Percentiles rank a stretch among this genome's conserved stretches.
Evolutionary conservation across 1,284 basidiomycete genomes (phyloP).

Genomic region (Neotropicomus parvogracilis): DNA sequence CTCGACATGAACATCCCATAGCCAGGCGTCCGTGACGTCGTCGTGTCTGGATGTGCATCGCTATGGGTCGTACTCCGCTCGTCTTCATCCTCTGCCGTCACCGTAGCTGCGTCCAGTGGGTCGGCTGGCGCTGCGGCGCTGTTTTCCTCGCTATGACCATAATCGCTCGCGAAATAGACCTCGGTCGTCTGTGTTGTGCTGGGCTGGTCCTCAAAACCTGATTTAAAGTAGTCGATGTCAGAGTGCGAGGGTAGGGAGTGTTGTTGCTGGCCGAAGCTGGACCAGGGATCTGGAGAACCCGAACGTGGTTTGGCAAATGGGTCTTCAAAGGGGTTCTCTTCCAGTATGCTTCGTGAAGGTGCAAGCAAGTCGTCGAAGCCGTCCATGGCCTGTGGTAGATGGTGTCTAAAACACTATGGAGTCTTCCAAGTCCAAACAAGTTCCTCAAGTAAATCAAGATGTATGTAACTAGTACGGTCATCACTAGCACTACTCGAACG

Average conservation of each 20-base stretch:
- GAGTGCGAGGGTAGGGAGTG: slow-evolving; percentile 17
- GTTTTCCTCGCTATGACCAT: slow-evolving; percentile 18
- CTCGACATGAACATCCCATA: slow-evolving; percentile 25
- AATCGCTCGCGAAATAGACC: slow-evolving; percentile 18
- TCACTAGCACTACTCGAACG: slow-evolving; percentile 56
- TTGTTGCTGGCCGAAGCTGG: slow-evolving; percentile 39
- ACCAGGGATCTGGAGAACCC: slow-evolving; percentile 75
- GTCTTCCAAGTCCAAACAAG: too few relatives aligned
- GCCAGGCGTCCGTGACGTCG: slow-evolving; percentile 24
- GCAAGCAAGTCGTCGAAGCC: slow-evolving; percentile 74
- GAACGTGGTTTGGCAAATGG: slow-evolving; percentile 63
- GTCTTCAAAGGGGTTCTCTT: slow-evolving; percentile 75
- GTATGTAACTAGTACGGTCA: slow-evolving; percentile 1
- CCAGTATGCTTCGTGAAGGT: slow-evolving; percentile 57
- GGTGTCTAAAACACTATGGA: too few relatives aligned
- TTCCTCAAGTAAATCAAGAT: slow-evolving; percentile 15
- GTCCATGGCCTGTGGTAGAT: slow-evolving; percentile 43
- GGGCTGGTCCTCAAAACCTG: slow-evolving; percentile 35
- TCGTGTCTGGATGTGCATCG: slow-evolving; percentile 12
- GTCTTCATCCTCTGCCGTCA: slow-evolving; percentile 37
- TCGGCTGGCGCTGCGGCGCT: slow-evolving; percentile 29
- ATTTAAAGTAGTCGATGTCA: slow-evolving; percentile 31
- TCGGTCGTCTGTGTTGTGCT: slow-evolving; percentile 27
- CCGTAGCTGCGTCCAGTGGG: slow-evolving; percentile 45
- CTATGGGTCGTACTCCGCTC: slow-evolving; percentile 30